Base-by-base conservation (phyloP, 2,329 filamentous ascomycete genomes). In the Penicillium sp. region DNA sequence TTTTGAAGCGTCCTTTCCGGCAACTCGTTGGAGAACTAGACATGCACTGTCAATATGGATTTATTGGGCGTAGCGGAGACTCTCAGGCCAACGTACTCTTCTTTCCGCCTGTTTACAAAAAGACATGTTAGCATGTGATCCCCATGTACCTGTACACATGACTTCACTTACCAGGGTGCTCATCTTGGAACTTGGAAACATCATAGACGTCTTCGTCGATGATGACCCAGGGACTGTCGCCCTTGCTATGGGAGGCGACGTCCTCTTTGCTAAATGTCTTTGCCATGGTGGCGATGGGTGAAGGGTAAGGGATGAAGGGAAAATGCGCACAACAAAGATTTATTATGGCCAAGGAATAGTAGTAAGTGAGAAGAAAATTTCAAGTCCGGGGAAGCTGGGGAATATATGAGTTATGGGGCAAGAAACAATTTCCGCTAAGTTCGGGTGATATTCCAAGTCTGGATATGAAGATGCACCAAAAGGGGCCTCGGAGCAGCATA, bases 191-290 rank as follows among this genome's bases (percentile, higher is more conserved):
- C 71, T 87, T 92, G 68, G 92, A 96, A 69, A 97, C 75, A 73
- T 99, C 93, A 77, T 96, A 97, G 66, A 97, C 93, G 77, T 97
- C 93, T 69, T 93, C 89, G 67, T 97, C 93, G 66, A 97, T 87
- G 64, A 95, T 86, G 71, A 97, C 90, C 86, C 88, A 97, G 61
- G 97, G 82, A 73, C 88, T 88, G 71, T 91, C 86, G 46, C 88
- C 77, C 80, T 93, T 96, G 83, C 91, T 96, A 78, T 97, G 93
- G 78, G 89, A 86, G 73, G 93, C 88, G 62, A 99, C 93, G 74
- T 97, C 93, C 80, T 84, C 84, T 65, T 87, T 83, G 54, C 88
- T 89, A 75, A 96, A 97, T 31, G 85, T 89, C 79, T 94, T 90
- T 50, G 93, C 89, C 94, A 99, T 99, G 69, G 58, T 83, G 69